phyloP scores from a whole-genome alignment of 352 stramenopile species.

The Pythium phragmiticola region DNA sequence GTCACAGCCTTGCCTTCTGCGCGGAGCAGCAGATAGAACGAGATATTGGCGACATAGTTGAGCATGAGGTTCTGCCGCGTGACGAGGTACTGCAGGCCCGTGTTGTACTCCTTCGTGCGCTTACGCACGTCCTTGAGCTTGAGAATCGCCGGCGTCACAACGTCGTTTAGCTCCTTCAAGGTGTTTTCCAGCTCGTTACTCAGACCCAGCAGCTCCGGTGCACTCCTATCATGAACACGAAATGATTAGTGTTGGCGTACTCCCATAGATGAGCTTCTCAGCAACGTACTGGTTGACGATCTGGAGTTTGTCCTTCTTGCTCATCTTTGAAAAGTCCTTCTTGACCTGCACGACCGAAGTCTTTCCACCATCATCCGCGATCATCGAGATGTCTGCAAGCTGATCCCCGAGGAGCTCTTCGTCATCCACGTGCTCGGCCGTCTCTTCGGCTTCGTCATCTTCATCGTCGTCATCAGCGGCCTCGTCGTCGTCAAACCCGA shows the following conservation, averaged over 20 bases:
- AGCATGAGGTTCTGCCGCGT: conserved; percentile 81
- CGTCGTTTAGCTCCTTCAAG: conserved; percentile 61
- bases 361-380: conserved; percentile 48
- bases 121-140: conserved; percentile 71
- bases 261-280: neutral
- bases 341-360: conserved; percentile 70
- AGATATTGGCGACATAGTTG: conserved; percentile 86
- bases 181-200: conserved; percentile 64
- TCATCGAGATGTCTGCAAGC: conserved; percentile 69
- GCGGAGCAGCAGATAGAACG: conserved; percentile 81
- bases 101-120: conserved; percentile 56
- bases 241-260: neutral
- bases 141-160: conserved; percentile 63
- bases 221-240: conserved; percentile 32
- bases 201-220: conserved; percentile 74
- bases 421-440: conserved; percentile 47
- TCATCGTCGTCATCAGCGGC: conserved; percentile 38
- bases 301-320: conserved; percentile 85
- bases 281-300: conserved; percentile 81
- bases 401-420: conserved; percentile 70
- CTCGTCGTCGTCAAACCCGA: conserved; percentile 49
- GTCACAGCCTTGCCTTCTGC: conserved; percentile 77
- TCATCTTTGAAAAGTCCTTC: conserved; percentile 85
- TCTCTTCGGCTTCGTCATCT: conserved; percentile 43
- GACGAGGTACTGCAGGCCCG: conserved; percentile 71